Evolutionary conservation across 176 grass and related monocot genomes (phyloP).

Genomic region (Cenchrus americanus): DNA sequence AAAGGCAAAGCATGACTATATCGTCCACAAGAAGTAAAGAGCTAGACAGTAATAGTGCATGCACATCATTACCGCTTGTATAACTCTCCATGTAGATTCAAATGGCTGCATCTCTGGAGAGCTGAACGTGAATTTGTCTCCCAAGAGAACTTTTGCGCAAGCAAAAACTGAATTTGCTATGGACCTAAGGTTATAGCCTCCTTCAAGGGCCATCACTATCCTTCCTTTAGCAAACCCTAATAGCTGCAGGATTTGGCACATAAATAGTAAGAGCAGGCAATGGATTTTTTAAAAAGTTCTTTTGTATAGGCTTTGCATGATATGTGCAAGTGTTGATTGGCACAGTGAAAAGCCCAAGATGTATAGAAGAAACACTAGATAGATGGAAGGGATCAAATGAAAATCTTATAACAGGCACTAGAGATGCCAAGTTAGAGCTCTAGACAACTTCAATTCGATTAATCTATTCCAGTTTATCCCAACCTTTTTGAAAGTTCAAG

Average conservation of each 20-base stretch:
- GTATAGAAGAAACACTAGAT: constrained; percentile 16
- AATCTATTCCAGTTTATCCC: constrained; percentile 5
- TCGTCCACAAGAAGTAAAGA: constrained; percentile 19
- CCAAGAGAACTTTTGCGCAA: constrained; percentile 82
- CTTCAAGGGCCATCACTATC: constrained; percentile 94
- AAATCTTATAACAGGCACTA: constrained; percentile 1
- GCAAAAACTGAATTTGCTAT: constrained; percentile 88
- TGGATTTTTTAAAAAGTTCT: background rate
- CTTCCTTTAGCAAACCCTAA: constrained; percentile 88
- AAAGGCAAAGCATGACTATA: constrained; percentile 19
- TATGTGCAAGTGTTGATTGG: background rate
- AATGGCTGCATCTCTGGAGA: constrained; percentile 58
- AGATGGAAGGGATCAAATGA: constrained; percentile 23
- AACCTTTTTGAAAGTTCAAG: constrained; percentile 19
- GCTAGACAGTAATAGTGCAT: constrained; percentile 42
- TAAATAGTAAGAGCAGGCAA: constrained; percentile 33
- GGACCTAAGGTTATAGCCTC: constrained; percentile 92
- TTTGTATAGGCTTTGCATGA: constrained; percentile 20
- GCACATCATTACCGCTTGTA: constrained; percentile 69
- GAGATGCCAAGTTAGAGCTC: background rate
- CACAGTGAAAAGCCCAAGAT: constrained; percentile 32
- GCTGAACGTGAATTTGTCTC: constrained; percentile 58
- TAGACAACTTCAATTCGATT: background rate
- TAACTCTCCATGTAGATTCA: constrained; percentile 82
- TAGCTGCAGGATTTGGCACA: constrained; percentile 55